A percentile compares a stretch with the other conserved stretches of the same genome.
These are phyloP conservation scores for Rhizopus arrhizus DNA, from an alignment of 371 early-diverging fungal species.

Conservation along the genomic window DNA sequence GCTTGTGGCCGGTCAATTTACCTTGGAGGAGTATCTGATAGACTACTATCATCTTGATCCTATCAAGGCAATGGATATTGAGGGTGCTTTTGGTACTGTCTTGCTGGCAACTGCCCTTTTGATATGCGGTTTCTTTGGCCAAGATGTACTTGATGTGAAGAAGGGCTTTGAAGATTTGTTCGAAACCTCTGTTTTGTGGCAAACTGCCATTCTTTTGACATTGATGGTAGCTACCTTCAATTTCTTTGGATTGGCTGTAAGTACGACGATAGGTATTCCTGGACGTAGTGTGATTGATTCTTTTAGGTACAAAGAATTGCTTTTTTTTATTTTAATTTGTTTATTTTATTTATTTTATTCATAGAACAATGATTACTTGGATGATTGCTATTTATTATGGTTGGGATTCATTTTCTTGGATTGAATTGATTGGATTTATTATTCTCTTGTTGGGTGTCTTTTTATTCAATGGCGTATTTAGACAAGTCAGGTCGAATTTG, in stretches of 20 bases:
- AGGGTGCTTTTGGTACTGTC: conserved; percentile 42
- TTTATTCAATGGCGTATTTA: conserved; percentile 49
- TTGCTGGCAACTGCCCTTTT: conserved; percentile 25
- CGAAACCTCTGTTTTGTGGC: conserved; percentile 33
- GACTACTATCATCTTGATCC: conserved; percentile 46
- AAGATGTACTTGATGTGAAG: conserved; percentile 30
- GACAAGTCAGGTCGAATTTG: conserved; percentile 7
- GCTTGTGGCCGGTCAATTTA: conserved; percentile 48
- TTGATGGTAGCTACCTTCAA: conserved; percentile 50
- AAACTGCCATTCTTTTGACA: conserved; percentile 42
- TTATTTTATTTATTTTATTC: background rate
- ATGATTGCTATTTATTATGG: conserved; percentile 46
- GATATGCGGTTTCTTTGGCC: conserved; percentile 28
- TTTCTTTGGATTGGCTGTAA: conserved; percentile 49
- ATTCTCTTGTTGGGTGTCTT: conserved; percentile 40
- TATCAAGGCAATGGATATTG: conserved; percentile 49
- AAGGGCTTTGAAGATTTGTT: conserved; percentile 33
- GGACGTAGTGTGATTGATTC: conserved; percentile 48
- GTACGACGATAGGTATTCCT: conserved; percentile 42
- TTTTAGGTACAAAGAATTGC: conserved; percentile 34
- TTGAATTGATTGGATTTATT: conserved; percentile 24
- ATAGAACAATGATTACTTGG: conserved; percentile 48
- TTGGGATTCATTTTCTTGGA: conserved; percentile 27
- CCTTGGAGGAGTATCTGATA: conserved; percentile 51
- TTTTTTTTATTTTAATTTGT: background rate